These are phyloP conservation scores for Calonectria naviculata DNA, from an alignment of 2,329 filamentous ascomycete species.

Conservation along the genomic window DNA sequence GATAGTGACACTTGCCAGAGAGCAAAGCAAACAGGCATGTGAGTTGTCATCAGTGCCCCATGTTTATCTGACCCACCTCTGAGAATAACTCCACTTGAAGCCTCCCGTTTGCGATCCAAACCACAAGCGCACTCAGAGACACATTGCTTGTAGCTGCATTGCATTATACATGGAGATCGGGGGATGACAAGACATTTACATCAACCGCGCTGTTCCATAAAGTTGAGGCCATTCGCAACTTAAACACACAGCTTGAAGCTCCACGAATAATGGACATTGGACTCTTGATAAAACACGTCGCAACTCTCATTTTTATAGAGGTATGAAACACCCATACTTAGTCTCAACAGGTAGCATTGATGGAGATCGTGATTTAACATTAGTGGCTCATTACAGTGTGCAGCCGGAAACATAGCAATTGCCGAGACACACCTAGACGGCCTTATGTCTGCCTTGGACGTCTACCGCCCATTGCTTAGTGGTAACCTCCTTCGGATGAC, in stretches of 20 bases:
- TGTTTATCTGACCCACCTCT: neutral
- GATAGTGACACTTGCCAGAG: neutral
- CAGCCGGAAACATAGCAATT: neutral
- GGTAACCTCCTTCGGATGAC: neutral
- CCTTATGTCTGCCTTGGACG: neutral
- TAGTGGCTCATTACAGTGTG: neutral
- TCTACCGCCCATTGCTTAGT: neutral
- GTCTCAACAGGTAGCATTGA: too few relatives aligned
- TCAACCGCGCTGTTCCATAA: neutral
- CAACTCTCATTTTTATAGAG: neutral
- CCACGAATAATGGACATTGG: neutral
- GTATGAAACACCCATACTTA: neutral
- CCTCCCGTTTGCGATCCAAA: neutral
- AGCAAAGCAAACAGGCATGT: neutral
- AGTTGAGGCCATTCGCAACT: neutral
- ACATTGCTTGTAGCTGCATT: neutral
- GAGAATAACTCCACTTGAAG: neutral
- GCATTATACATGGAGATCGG: neutral
- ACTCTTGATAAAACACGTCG: neutral
- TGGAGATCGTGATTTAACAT: too few relatives aligned
- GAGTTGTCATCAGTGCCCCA: neutral
- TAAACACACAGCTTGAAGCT: neutral
- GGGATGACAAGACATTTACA: neutral
- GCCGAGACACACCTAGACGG: neutral
- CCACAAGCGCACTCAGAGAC: neutral